These are phyloP conservation scores for Debaryomyces maramus DNA, from an alignment of 805 yeast genomes.

Conservation along the genomic window DNA sequence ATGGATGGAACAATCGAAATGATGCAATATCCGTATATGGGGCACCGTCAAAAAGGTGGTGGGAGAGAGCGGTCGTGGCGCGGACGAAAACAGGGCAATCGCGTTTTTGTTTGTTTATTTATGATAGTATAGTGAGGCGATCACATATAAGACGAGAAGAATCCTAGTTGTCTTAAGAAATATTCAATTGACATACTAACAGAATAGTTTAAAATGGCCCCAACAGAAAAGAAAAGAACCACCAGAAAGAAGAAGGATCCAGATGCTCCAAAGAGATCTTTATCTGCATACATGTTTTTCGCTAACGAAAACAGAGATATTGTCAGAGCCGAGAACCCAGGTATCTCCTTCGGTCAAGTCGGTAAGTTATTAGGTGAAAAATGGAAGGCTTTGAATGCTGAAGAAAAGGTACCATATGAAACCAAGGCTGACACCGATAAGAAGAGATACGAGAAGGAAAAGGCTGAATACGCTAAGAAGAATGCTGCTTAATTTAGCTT, in stretches of 20 bases:
- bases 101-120: conserved; percentile 1
- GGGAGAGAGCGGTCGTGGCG: no score
- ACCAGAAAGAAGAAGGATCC: conserved; percentile 70
- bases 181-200: conserved; percentile 2
- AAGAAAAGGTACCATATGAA: conserved; percentile 88
- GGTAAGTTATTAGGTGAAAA: conserved; percentile 93
- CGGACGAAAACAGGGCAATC: no score
- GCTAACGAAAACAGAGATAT: conserved; percentile 97
- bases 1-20: no score
- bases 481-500: conserved; percentile 11
- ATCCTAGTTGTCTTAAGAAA: background rate
- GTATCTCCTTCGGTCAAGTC: conserved; percentile 91
- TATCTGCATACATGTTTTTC: conserved; percentile 98
- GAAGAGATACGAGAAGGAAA: conserved; percentile 95
- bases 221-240: conserved; percentile 42
- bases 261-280: conserved; percentile 98
- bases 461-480: conserved; percentile 71
- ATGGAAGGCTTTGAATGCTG: conserved; percentile 88
- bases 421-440: conserved; percentile 93
- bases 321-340: conserved; percentile 95
- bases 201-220: conserved; percentile 12
- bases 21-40: no score
- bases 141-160: background rate
- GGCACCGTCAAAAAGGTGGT: no score
- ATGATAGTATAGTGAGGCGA: background rate